Evolutionary conservation across 257 asterid genomes (phyloP).

Genomic region (Phtheirospermum japonicum): DNA sequence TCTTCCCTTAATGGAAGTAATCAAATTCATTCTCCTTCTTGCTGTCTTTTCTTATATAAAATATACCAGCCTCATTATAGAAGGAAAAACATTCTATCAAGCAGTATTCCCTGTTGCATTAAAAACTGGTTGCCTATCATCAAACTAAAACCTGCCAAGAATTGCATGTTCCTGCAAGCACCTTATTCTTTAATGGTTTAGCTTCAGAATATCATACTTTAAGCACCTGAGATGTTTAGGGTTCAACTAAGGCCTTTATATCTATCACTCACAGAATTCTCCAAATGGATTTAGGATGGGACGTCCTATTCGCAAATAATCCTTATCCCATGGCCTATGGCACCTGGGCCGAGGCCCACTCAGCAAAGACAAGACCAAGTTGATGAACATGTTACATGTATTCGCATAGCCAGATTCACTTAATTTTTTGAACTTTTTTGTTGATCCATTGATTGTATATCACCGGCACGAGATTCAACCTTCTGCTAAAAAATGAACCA

Average conservation of each 20-base stretch:
- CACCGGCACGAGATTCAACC: not conserved
- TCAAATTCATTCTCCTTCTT: not conserved
- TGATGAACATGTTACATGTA: not conserved
- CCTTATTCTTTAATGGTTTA: not conserved
- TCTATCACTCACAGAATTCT: not conserved
- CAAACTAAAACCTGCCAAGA: not conserved
- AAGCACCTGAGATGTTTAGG: not conserved
- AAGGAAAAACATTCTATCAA: not conserved
- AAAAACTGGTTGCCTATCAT: not conserved
- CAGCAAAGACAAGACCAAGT: not conserved
- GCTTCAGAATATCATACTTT: not conserved
- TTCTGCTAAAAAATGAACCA: not conserved
- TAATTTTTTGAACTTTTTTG: not conserved
- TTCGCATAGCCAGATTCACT: not conserved
- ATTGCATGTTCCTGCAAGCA: not conserved
- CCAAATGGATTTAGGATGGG: not conserved
- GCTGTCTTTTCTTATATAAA: not conserved
- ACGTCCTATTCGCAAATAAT: too few species aligned
- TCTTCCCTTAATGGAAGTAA: not conserved
- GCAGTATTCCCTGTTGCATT: not conserved
- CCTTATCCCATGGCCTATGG: not conserved
- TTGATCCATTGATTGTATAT: not conserved
- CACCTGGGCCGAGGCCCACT: not conserved
- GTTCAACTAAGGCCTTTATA: not conserved
- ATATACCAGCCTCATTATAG: not conserved